Base-by-base conservation (phyloP, 2,329 filamentous ascomycete species). In the Phialophora expanda region DNA sequence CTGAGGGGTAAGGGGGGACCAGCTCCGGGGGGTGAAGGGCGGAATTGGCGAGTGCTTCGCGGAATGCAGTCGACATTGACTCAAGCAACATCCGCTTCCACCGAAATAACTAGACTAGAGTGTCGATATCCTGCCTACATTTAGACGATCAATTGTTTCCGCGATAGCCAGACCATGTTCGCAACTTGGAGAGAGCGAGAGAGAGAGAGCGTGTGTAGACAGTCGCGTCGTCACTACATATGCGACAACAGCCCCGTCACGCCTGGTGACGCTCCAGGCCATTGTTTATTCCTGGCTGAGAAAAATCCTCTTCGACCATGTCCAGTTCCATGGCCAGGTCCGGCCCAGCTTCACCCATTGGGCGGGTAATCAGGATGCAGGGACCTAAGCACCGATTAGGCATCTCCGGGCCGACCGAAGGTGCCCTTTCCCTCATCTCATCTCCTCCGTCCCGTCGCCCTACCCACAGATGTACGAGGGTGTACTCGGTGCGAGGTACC, bases 1-100 rank as follows among this genome's bases (percentile, higher is more conserved):
- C 56, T 59, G 56, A 59, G 56, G 56, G 41, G 41, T 7, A 59
- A 59, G 56, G 56, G 56, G 56, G 12, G 4, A 9, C 12, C 55
- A n/a, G 34, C 12, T 17, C 34, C 12, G 34, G 34, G 34, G 34
- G 34, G 34, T 34, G 32, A 34, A 9, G 3, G 9, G 32, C 32
- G 32, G 32, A 34, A 12, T 34, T 2, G 32, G 32, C 32, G 9
- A 34, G 4, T 34, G 32, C 32, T 4, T 34, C 32, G 32, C 32
- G 32, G 32, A 34, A 34, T 34, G 11, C 32, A 34, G 32, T 12
- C 28, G 28, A 28, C 28, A 28, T 28, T 32, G 9, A 3, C 8
- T 11, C 30, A 11, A 2, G 30, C 32, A 34, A 34, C 9, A 34
- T 34, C 32, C 2, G 9, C 32, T 12, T 34, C 32, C 32, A 3